phyloP scores from a whole-genome alignment of 306 rosid species.

The Leucaena leucocephala region DNA sequence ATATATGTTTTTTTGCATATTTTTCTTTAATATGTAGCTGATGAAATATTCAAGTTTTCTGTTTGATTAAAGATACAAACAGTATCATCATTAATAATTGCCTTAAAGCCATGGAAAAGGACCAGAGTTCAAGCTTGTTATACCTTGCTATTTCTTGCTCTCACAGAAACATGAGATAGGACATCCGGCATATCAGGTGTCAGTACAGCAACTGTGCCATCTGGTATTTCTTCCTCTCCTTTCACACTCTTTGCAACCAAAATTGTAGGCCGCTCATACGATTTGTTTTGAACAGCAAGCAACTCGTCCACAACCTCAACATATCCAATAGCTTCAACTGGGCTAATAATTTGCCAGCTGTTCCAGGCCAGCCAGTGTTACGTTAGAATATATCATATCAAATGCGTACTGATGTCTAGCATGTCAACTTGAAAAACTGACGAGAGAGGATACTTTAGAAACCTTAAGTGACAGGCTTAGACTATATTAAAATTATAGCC shows the following conservation, averaged over 20 bases:
- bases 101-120: conserved; percentile 33
- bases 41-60: conserved; percentile 24
- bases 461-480: not conserved
- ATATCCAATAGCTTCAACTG: conserved; percentile 84
- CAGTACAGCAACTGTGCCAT: conserved; percentile 95
- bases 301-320: conserved; percentile 88
- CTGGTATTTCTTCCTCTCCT: conserved; percentile 99
- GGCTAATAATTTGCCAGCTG: conserved; percentile 99
- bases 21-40: conserved; percentile 8
- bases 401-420: conserved; percentile 20
- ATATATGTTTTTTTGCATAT: not conserved
- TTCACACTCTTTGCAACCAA: conserved; percentile 84
- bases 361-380: conserved; percentile 44
- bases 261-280: conserved; percentile 81
- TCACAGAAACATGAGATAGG: conserved; percentile 97
- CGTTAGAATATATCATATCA: conserved; percentile 41
- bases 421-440: not conserved
- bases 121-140: conserved; percentile 20
- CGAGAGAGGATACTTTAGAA: not conserved
- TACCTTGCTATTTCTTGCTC: conserved; percentile 99
- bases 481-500: not conserved
- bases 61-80: conserved; percentile 25
- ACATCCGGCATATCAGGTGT: conserved; percentile 99
- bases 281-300: conserved; percentile 87
- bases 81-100: conserved; percentile 17